Evolutionary conservation across 805 yeast genomes (phyloP), one percentile per base, ranked within the genome.

Genomic region (Metschnikowia noctiluminum): DNA sequence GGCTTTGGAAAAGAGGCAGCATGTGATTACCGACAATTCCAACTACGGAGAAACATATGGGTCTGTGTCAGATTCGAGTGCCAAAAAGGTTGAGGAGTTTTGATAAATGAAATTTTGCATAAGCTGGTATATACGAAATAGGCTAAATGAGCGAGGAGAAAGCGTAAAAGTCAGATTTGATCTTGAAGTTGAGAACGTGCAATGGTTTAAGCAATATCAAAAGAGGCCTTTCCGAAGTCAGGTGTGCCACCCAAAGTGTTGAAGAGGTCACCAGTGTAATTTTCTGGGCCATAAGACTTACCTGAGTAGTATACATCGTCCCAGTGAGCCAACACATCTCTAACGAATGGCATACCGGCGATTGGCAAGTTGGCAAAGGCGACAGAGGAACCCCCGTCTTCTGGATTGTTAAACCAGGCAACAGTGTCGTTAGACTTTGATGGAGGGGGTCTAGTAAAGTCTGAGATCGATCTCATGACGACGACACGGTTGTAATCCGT

Each of bases 261-360:
- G 51, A 73, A 77, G 49, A 78, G 70, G 59, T 82, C 87, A 54
- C 88, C 88, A 46, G 81, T 69, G 62, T 81, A 82, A 69, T 81
- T 81, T 16, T 64, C 64, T 13, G 85, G 69, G 41, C 62, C 60
- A 56, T 67, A 76, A 12, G 65, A 53, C 42, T 66, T 64, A 31
- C 69, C 69, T 2, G 50, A 43, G 43, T 51, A 61, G 55, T 71
- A 69, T n/a, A 65, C 60, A 5, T 52, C 47, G 35, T 68, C 71
- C 77, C 81, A 82, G 69, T 82, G 72, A 30, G 51, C 57, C 37
- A 82, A 50, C 35, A 82, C 69, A 56, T 82, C 87, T 45, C 70
- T 59, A 46, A 82, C 72, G 51, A 81, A 71, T 41, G 86, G 84
- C 53, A 65, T 50, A 41, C 83, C 82, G 12, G 83, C 86, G 42